A percentile compares a stretch with the other conserved stretches of the same genome.
Conservation (phyloP, 257 asterid species). For the Przewalskia tangutica region DNA sequence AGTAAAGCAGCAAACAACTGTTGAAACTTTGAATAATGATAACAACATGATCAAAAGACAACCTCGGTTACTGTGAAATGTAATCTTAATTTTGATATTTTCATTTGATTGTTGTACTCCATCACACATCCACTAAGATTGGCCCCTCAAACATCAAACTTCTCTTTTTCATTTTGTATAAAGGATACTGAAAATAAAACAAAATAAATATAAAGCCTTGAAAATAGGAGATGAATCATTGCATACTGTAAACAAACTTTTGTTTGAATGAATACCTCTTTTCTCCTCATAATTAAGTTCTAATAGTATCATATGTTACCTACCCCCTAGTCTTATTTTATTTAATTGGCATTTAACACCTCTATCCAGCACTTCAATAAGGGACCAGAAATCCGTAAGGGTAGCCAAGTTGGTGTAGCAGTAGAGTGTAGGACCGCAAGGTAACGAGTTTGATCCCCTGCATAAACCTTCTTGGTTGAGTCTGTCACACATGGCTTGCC, state of each 20-base stretch:
- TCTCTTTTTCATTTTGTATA: conserved; percentile 13
- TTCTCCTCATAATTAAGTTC: neutral
- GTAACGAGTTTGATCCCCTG: too few species aligned
- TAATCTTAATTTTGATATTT: conserved; percentile 3
- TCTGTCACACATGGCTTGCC: too few species aligned
- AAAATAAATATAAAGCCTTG: conserved; percentile 23
- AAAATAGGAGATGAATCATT: conserved; percentile 18
- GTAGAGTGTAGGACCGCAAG: too few species aligned
- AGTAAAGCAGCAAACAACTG: neutral
- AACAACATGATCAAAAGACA: conserved; percentile 14
- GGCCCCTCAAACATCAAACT: conserved; percentile 12
- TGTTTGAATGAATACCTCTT: conserved; percentile 1
- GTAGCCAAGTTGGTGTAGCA: too few species aligned
- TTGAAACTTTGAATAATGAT: conserved; percentile 29
- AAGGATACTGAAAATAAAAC: neutral
- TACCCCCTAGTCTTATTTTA: neutral
- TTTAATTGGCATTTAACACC: neutral
- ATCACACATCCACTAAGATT: conserved; percentile 20
- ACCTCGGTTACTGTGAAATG: conserved; percentile 17
- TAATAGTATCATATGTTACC: neutral
- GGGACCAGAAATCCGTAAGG: neutral
- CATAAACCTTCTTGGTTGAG: too few species aligned
- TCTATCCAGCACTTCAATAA: neutral
- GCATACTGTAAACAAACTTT: conserved; percentile 14
- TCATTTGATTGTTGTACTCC: conserved; percentile 16